phyloP scores from a whole-genome alignment of 169 alveolate genomes.

The Plasmodium cynomolgi region DNA sequence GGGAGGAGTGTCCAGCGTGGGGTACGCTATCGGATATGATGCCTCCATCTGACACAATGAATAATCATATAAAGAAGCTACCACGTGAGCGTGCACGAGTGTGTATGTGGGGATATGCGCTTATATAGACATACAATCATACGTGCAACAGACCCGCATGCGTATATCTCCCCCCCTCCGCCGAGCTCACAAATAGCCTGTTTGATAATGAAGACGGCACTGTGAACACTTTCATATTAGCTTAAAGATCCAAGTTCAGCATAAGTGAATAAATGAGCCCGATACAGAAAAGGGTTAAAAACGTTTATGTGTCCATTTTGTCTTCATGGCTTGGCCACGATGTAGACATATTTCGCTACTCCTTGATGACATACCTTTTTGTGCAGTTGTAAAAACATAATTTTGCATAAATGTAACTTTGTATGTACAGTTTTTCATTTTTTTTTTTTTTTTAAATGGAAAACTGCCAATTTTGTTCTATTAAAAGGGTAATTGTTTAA shows the following conservation, averaged over 20 bases:
- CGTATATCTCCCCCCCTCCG: not conserved
- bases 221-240: not conserved
- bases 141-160: not conserved
- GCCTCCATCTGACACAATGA: not conserved
- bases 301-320: not conserved
- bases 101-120: not conserved
- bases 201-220: not conserved
- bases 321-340: conserved; percentile 1
- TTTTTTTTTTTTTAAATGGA: not conserved
- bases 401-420: not conserved
- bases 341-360: not conserved
- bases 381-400: not conserved
- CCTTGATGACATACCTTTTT: not conserved
- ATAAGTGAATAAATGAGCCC: not conserved
- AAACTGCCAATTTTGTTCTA: not conserved
- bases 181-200: not conserved
- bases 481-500: not conserved
- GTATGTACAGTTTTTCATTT: not conserved
- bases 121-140: not conserved
- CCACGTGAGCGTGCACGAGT: not conserved
- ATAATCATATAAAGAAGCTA: not conserved
- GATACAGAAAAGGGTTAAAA: not conserved
- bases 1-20: not conserved
- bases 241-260: not conserved
- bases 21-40: not conserved